A percentile compares a stretch with the other conserved stretches of the same genome.
Conservation (phyloP, 164 flowering plant species). For the Magnolia sinica region DNA sequence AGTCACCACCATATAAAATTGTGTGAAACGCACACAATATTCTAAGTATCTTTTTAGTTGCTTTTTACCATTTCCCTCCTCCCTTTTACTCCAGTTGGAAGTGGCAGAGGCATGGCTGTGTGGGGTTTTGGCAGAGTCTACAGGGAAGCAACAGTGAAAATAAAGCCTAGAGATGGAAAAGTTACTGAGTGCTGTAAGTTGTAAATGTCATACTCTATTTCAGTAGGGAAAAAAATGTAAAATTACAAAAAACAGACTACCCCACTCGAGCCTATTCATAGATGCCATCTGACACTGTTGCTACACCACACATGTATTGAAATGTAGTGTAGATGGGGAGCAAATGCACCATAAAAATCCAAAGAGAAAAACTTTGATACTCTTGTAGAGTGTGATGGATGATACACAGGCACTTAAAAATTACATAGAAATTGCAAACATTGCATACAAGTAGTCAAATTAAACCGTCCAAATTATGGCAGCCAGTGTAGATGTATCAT, state of each 20-base stretch:
- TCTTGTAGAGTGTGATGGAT: neutral
- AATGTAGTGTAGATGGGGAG: slow-evolving; percentile 20
- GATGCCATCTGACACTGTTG: slow-evolving; percentile 21
- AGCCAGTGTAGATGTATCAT: no score
- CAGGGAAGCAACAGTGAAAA: slow-evolving; percentile 37
- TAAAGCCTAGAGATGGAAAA: slow-evolving; percentile 19
- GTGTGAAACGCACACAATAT: neutral
- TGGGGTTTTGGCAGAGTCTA: slow-evolving; percentile 28
- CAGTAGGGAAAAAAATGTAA: neutral
- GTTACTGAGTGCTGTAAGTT: slow-evolving; percentile 23
- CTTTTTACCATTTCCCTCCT: slow-evolving; percentile 10
- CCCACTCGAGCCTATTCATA: neutral
- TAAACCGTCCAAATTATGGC: neutral
- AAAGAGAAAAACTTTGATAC: neutral
- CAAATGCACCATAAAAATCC: slow-evolving; percentile 7
- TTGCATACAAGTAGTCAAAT: no score
- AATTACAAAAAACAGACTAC: neutral
- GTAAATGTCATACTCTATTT: neutral
- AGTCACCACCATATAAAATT: neutral
- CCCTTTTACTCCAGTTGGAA: slow-evolving; percentile 24
- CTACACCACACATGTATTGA: slow-evolving; percentile 4
- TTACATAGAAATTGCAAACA: neutral
- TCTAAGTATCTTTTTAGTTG: neutral
- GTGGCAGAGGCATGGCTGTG: slow-evolving; percentile 41
- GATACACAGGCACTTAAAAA: neutral